These are phyloP conservation scores for Phytophthora lateralis DNA, from an alignment of 352 stramenopile species.

Conservation along the genomic window DNA sequence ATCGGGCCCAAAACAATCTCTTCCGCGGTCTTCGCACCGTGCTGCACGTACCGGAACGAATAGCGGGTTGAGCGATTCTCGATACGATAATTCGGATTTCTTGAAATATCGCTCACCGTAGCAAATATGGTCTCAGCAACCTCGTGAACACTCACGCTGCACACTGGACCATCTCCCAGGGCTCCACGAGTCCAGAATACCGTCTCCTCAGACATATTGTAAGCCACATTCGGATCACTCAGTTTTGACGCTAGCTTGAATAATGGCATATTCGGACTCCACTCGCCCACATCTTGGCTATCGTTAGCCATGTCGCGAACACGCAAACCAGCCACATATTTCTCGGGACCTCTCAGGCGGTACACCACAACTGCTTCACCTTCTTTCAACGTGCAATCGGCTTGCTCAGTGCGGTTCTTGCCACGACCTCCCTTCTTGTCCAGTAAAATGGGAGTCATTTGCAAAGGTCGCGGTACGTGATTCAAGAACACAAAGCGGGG, in stretches of 20 bases:
- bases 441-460: conserved; percentile 78
- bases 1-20: conserved; percentile 72
- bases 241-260: conserved; percentile 47
- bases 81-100: conserved; percentile 76
- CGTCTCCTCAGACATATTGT: conserved; percentile 50
- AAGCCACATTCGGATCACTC: conserved; percentile 48
- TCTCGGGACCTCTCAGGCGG: conserved; percentile 69
- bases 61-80: conserved; percentile 83
- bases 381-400: conserved; percentile 54
- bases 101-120: conserved; percentile 72
- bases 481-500: conserved; percentile 81
- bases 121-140: conserved; percentile 74
- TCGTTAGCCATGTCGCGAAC: conserved; percentile 66
- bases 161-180: conserved; percentile 76
- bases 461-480: conserved; percentile 57
- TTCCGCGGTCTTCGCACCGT: conserved; percentile 58
- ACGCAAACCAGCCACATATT: conserved; percentile 67
- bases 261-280: conserved; percentile 58
- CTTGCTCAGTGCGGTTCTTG: conserved; percentile 40
- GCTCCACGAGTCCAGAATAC: conserved; percentile 74
- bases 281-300: conserved; percentile 56
- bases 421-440: conserved; percentile 69
- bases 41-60: conserved; percentile 79
- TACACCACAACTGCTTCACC: conserved; percentile 71
- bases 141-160: conserved; percentile 66